These are phyloP conservation scores for Aspergillus baeticus DNA, from an alignment of 495 filamentous ascomycete genomes.

Conservation along the genomic window DNA sequence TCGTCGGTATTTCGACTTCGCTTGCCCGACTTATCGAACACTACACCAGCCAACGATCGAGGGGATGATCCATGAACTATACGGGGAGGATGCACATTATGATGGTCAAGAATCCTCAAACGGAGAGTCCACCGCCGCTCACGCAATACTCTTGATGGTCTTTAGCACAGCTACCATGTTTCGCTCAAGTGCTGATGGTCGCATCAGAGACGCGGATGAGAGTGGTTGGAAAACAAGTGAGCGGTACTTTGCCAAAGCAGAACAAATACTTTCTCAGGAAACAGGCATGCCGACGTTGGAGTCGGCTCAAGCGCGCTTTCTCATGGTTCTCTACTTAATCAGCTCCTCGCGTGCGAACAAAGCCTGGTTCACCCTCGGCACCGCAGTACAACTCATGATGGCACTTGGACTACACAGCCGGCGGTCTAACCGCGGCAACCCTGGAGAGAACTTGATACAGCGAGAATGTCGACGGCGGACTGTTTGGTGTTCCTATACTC, in stretches of 20 bases:
- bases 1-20: conserved; percentile 34
- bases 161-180: conserved; percentile 26
- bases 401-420: conserved; percentile 26
- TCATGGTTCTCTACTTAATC: conserved; percentile 28
- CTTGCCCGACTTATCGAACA: conserved; percentile 29
- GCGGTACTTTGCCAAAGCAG: conserved; percentile 24
- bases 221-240: conserved; percentile 21
- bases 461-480: conserved; percentile 26
- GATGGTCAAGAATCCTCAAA: neutral
- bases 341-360: conserved; percentile 28
- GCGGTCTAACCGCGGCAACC: neutral
- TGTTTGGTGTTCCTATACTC: conserved; percentile 30
- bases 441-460: conserved; percentile 4
- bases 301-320: conserved; percentile 27
- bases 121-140: neutral
- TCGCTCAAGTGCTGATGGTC: conserved; percentile 6
- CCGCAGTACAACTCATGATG: conserved; percentile 30
- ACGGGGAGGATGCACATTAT: neutral
- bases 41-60: conserved; percentile 29
- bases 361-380: conserved; percentile 32
- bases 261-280: conserved; percentile 20
- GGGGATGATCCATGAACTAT: conserved; percentile 15
- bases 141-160: conserved; percentile 22
- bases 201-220: conserved; percentile 17
- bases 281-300: conserved; percentile 18